Evolutionary conservation across 768 basidiomycete genomes (phyloP).

Genomic region (Pulveroboletus sp.): DNA sequence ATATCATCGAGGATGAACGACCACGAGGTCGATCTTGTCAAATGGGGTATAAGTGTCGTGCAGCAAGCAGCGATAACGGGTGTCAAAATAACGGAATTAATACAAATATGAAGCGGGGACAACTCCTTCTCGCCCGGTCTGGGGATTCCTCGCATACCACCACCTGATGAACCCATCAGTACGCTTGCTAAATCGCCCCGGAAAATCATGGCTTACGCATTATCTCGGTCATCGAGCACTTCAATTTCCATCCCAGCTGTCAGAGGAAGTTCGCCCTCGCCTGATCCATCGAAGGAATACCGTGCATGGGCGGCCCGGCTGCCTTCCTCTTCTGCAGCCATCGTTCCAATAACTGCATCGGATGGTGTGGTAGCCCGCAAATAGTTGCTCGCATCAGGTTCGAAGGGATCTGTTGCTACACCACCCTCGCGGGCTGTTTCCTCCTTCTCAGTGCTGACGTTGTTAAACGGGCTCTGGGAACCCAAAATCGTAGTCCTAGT

Average conservation of each 20-base stretch:
- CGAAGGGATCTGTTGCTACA: conserved; percentile 49
- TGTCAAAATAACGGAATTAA: conserved; percentile 33
- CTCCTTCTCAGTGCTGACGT: conserved; percentile 49
- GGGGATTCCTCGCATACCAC: conserved; percentile 88
- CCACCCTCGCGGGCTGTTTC: conserved; percentile 38
- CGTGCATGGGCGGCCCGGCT: conserved; percentile 75
- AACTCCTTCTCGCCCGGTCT: conserved; percentile 80
- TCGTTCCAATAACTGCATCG: conserved; percentile 59
- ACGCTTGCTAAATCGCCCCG: background rate
- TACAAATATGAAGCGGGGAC: conserved; percentile 91
- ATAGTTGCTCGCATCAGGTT: conserved; percentile 72
- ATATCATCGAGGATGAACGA: no score
- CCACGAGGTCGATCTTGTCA: no score
- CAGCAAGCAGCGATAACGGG: no score
- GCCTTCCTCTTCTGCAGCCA: conserved; percentile 55
- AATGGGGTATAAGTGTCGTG: no score
- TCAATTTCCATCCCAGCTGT: conserved; percentile 67
- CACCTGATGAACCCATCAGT: conserved; percentile 49
- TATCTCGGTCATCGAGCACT: conserved; percentile 75
- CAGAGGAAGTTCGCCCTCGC: conserved; percentile 73
- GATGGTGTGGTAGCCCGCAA: conserved; percentile 78
- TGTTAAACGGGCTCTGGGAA: conserved; percentile 34
- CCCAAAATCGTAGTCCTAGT: conserved; percentile 81
- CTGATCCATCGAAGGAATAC: conserved; percentile 76
- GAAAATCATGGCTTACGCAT: conserved; percentile 50